Conservation (phyloP, 306 rosid genomes). For the Sicyos baderoa region DNA sequence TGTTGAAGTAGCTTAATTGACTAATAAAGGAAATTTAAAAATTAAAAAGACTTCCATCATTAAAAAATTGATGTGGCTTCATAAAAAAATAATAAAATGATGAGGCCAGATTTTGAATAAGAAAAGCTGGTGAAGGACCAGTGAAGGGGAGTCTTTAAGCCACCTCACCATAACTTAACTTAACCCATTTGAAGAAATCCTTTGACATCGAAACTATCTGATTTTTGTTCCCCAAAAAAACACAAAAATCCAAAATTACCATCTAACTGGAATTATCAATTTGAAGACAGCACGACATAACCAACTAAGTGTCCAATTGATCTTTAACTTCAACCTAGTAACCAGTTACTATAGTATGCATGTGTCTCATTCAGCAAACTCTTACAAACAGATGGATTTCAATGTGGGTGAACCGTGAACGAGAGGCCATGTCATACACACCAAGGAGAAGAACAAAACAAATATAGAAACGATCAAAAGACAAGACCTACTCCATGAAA, state of each 20-base stretch:
- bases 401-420: background rate
- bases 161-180: background rate
- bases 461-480: background rate
- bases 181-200: background rate
- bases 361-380: background rate
- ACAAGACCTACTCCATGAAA: background rate
- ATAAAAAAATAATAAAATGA: background rate
- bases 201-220: background rate
- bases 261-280: background rate
- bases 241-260: background rate
- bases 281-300: background rate
- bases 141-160: background rate
- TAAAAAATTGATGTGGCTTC: background rate
- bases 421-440: background rate
- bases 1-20: background rate
- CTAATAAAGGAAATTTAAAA: background rate
- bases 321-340: background rate
- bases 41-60: background rate
- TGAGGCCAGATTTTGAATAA: background rate
- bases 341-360: background rate
- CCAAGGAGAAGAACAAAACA: background rate
- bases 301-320: conserved; percentile 7
- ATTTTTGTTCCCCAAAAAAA: background rate
- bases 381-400: background rate
- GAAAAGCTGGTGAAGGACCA: background rate